Conservation (phyloP, 371 early-diverging fungal species). For the Haplosporangium sp. region DNA sequence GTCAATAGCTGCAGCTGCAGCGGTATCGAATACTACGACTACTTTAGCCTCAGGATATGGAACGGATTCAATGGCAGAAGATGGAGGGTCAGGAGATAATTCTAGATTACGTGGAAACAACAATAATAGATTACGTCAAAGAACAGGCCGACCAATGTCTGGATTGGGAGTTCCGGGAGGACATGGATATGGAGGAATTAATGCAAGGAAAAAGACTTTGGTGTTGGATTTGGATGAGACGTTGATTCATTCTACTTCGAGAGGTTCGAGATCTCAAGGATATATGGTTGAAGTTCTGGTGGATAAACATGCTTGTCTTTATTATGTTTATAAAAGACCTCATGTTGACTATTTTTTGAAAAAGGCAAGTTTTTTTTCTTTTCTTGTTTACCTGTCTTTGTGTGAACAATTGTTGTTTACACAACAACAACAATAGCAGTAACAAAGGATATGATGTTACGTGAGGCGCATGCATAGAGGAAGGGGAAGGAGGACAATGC, state of each 20-base stretch:
- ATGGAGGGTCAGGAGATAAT: slow-evolving; percentile 43
- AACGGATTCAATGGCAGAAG: slow-evolving; percentile 53
- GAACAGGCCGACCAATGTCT: slow-evolving; percentile 41
- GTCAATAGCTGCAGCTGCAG: not conserved
- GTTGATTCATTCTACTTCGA: slow-evolving; percentile 92
- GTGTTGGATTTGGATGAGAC: slow-evolving; percentile 98
- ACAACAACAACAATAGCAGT: no score
- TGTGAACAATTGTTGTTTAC: no score
- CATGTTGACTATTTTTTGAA: slow-evolving; percentile 95
- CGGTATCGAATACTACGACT: slow-evolving; percentile 2
- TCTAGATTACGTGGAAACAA: not conserved
- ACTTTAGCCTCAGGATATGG: slow-evolving; percentile 27
- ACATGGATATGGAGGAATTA: slow-evolving; percentile 22
- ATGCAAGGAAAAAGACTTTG: slow-evolving; percentile 77
- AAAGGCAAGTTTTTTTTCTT: slow-evolving; percentile 53
- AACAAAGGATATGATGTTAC: no score
- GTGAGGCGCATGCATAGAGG: no score
- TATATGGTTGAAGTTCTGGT: slow-evolving; percentile 92
- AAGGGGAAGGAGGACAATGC: no score
- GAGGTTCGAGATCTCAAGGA: slow-evolving; percentile 72
- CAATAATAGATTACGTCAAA: slow-evolving; percentile 28
- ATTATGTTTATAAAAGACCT: slow-evolving; percentile 97
- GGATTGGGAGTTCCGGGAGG: slow-evolving; percentile 23
- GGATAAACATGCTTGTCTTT: slow-evolving; percentile 89
- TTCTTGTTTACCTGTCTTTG: no score